Evolutionary conservation across 208 protist species (phyloP).

Genomic region (Acanthamoeba royreba): DNA sequence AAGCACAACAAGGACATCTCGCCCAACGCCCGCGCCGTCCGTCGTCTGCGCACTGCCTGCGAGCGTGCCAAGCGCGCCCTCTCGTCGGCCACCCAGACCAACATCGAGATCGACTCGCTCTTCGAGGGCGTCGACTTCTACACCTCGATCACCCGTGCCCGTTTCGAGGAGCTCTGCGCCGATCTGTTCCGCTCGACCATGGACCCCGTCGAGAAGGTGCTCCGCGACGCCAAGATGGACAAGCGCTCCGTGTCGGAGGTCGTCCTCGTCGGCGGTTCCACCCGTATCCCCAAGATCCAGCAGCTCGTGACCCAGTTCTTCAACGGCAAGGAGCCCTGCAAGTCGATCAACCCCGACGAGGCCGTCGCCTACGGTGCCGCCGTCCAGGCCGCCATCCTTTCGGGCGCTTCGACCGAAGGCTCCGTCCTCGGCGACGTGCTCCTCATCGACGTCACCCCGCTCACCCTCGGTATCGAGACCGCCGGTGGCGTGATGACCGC

Average conservation of each 20-base stretch:
- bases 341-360: constrained; percentile 96
- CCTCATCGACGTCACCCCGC: constrained; percentile 90
- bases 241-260: constrained; percentile 88
- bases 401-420: constrained; percentile 68
- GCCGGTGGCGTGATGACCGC: constrained; percentile 93
- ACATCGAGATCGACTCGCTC: constrained; percentile 95
- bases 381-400: constrained; percentile 95
- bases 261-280: constrained; percentile 90
- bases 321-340: constrained; percentile 88
- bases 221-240: constrained; percentile 86
- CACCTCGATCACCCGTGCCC: constrained; percentile 91
- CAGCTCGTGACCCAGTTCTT: constrained; percentile 86
- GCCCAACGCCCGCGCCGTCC: constrained; percentile 65
- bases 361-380: constrained; percentile 96
- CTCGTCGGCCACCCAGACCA: constrained; percentile 86
- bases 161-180: constrained; percentile 95
- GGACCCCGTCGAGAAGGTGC: constrained; percentile 89
- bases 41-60: constrained; percentile 77
- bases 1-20: constrained; percentile 86
- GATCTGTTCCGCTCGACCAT: constrained; percentile 93
- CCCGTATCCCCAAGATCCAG: constrained; percentile 89
- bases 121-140: constrained; percentile 95
- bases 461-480: constrained; percentile 92
- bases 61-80: constrained; percentile 94
- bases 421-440: constrained; percentile 80